These are phyloP conservation scores for Elsinoe ampelina DNA, from an alignment of 2,329 filamentous ascomycete genomes.

Conservation along the genomic window DNA sequence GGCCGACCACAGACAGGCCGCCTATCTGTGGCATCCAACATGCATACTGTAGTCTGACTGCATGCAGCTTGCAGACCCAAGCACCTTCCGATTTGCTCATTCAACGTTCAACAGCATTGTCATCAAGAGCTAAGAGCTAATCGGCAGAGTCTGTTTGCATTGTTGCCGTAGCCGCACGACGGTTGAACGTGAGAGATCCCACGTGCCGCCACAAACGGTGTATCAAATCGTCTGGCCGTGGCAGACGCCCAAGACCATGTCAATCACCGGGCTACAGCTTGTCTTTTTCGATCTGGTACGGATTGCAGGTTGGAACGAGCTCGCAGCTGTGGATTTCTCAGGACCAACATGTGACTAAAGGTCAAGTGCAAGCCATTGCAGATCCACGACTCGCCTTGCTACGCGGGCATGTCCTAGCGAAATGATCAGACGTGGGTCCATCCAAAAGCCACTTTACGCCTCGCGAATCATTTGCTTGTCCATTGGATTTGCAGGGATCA, in stretches of 20 bases:
- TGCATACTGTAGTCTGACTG: neutral
- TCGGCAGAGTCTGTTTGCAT: neutral
- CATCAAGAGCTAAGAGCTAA: neutral
- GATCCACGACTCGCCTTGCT: neutral
- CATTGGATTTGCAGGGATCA: slow-evolving; percentile 10
- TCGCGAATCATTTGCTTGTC: slow-evolving; percentile 2
- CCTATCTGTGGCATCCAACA: neutral
- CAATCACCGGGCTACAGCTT: too few species aligned
- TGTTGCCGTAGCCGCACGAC: slow-evolving; percentile 1
- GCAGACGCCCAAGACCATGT: neutral
- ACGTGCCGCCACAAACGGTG: neutral
- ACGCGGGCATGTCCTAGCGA: slow-evolving; percentile 2
- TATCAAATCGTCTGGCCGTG: neutral
- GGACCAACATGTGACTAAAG: slow-evolving; percentile 8
- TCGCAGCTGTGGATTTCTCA: neutral
- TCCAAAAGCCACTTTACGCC: neutral
- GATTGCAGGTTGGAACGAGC: neutral
- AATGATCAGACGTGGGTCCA: slow-evolving; percentile 8
- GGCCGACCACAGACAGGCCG: neutral
- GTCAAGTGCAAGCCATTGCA: slow-evolving; percentile 7
- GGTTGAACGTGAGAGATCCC: neutral
- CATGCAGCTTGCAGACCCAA: neutral
- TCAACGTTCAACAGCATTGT: neutral
- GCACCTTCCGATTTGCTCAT: neutral
- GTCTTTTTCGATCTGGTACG: neutral